These are phyloP conservation scores for Ananas comosus DNA, from an alignment of 176 grass and related monocot genomes.

Conservation along the genomic window DNA sequence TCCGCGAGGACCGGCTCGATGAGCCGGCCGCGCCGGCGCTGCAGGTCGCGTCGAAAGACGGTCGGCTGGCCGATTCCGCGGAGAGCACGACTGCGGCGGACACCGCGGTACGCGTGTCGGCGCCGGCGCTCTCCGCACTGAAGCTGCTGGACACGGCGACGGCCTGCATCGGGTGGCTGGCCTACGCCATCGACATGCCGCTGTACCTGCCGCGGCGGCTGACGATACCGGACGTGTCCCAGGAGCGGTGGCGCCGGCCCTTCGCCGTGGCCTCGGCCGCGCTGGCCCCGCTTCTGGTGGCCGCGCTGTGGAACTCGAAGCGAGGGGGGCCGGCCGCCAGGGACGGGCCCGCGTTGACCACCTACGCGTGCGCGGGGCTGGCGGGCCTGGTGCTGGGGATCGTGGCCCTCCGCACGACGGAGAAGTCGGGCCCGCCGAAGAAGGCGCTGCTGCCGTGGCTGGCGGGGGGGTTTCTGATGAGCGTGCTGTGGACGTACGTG, in stretches of 20 bases:
- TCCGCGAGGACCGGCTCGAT: no score
- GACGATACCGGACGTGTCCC: constrained; percentile 71
- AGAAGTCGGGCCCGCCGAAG: constrained; percentile 9
- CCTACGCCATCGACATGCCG: constrained; percentile 42
- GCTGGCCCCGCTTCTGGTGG: constrained; percentile 51
- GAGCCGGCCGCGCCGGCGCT: no score
- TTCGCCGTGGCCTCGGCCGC: constrained; percentile 43
- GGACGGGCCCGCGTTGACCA: not conserved
- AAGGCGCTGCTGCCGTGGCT: constrained; percentile 50
- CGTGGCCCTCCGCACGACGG: constrained; percentile 30
- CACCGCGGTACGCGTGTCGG: constrained; percentile 13
- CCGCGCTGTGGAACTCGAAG: constrained; percentile 38
- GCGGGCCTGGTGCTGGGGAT: constrained; percentile 23
- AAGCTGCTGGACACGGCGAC: not conserved
- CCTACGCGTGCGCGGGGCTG: constrained; percentile 12
- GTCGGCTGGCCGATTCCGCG: no score
- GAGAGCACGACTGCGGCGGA: not conserved
- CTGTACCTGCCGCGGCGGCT: constrained; percentile 70
- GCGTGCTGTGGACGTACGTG: constrained; percentile 76
- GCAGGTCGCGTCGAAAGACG: no score
- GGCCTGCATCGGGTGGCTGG: constrained; percentile 5
- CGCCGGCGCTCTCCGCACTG: not conserved
- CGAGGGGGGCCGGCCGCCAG: not conserved
- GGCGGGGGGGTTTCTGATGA: constrained; percentile 69
- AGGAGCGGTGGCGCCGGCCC: constrained; percentile 37